phyloP scores from a whole-genome alignment of 169 alveolate species.

The Plasmodium vivax region DNA sequence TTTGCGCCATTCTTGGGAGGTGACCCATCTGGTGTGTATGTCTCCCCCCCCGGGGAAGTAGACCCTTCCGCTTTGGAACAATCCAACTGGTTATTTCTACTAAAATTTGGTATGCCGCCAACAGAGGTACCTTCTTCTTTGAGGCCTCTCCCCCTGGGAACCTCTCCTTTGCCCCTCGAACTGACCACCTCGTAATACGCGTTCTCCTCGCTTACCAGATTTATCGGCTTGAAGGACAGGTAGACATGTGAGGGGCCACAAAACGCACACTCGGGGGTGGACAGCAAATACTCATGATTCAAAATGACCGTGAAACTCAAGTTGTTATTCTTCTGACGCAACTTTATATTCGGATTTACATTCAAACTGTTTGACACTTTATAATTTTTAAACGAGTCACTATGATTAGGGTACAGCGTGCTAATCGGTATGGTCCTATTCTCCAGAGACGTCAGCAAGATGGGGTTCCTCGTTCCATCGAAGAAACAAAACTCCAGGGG shows the following conservation, averaged over 20 bases:
- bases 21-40: neutral
- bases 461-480: slow-evolving; percentile 78
- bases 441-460: slow-evolving; percentile 79
- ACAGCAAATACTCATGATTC: slow-evolving; percentile 76
- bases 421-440: slow-evolving; percentile 80
- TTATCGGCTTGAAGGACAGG: slow-evolving; percentile 55
- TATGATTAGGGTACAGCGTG: slow-evolving; percentile 63
- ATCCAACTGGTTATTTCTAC: neutral
- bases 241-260: slow-evolving; percentile 72
- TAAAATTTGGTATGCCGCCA: neutral
- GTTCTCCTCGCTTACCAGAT: slow-evolving; percentile 39
- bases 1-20: neutral
- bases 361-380: slow-evolving; percentile 71
- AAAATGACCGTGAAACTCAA: slow-evolving; percentile 64
- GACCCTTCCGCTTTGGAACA: neutral
- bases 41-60: neutral
- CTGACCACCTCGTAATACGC: slow-evolving; percentile 14
- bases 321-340: slow-evolving; percentile 62
- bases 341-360: slow-evolving; percentile 49
- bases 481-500: slow-evolving; percentile 86
- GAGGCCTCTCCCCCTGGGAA: neutral
- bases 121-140: neutral
- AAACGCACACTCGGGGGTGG: slow-evolving; percentile 71
- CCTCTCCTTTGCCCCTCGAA: neutral
- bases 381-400: slow-evolving; percentile 67